Base-by-base conservation (phyloP, 768 basidiomycete species). In the Dictyophora rubrovolvata region DNA sequence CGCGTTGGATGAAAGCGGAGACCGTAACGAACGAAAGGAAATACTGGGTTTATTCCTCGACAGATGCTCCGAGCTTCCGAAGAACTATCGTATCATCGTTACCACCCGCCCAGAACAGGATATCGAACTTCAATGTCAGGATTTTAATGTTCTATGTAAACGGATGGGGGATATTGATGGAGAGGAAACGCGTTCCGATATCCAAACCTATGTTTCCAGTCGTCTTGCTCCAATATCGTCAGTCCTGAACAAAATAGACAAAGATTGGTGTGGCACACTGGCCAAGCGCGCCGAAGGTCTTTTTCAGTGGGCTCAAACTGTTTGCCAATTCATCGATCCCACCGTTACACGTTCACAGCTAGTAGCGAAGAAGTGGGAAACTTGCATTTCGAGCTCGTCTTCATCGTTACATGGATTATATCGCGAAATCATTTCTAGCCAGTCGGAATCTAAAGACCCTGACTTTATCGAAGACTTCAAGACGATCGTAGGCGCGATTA, bases 251-350 rank as follows among this genome's bases (percentile, higher is more conserved):
- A 17, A 55, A 49, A 21, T 55, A 14, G 21, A 16, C 2, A 16
- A 12, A 14, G 35, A 2, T 10, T 42, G 42, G 42, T 12, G n/a
- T 12, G 4, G 14, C 2, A 14, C 10, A 42, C 58, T 72, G 10
- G 65, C 66, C 10, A 49, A n/a, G 5, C 65, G 63, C 14, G 69
- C 71, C 2, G 70, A 64, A 5, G 70, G 69, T n/a, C 54, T 72
- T 5, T 71, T 70, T 55, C 65, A 70, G 33, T 71, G 66, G 66
- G 70, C 69, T 14, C 62, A 62, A 20, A 71, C 69, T 5, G 55
- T 62, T 2, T 70, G 69, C 62, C 55, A 52, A 11, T 68, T 64
- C 21, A 67, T 71, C 22, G 56, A 64, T 50, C 28, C 52, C 55
- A 51, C 34, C 14, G 58, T 59, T 14, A 56, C 49, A 57, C 16